Conservation (phyloP, 192 early-diverging fungal species). For the Borealophlyctis nickersoniae region DNA sequence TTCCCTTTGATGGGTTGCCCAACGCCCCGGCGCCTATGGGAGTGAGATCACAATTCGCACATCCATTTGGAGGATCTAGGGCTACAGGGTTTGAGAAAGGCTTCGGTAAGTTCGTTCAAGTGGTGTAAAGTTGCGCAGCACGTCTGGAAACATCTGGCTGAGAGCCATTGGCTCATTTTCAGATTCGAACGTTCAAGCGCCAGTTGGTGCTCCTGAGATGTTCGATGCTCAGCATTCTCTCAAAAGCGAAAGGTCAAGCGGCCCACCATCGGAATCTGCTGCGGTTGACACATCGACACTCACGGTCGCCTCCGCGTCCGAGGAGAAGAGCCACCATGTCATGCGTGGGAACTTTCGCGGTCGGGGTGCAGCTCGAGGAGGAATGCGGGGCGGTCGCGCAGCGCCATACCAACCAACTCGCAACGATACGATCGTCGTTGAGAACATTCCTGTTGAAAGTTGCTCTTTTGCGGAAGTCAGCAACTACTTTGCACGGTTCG, state of each 20-base stretch:
- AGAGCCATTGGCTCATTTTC: too few relatives aligned
- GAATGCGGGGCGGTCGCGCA: constrained; percentile 15
- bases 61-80: not conserved
- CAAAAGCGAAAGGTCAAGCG: too few relatives aligned
- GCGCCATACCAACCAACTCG: constrained; percentile 9
- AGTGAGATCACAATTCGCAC: constrained; percentile 17
- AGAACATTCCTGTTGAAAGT: constrained; percentile 71
- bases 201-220: too few relatives aligned
- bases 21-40: constrained; percentile 30
- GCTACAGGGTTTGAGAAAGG: too few relatives aligned
- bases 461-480: constrained; percentile 69
- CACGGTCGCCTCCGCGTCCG: too few relatives aligned
- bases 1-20: constrained; percentile 27
- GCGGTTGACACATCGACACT: too few relatives aligned
- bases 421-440: constrained; percentile 63
- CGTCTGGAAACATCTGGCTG: too few relatives aligned
- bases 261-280: too few relatives aligned
- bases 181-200: too few relatives aligned
- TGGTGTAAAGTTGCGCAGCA: too few relatives aligned
- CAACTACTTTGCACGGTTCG: constrained; percentile 76
- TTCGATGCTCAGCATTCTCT: too few relatives aligned
- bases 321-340: not conserved
- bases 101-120: too few relatives aligned
- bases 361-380: constrained; percentile 11
- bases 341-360: not conserved